phyloP scores from a whole-genome alignment of 495 filamentous ascomycete genomes.

The Penicillium paxilli region DNA sequence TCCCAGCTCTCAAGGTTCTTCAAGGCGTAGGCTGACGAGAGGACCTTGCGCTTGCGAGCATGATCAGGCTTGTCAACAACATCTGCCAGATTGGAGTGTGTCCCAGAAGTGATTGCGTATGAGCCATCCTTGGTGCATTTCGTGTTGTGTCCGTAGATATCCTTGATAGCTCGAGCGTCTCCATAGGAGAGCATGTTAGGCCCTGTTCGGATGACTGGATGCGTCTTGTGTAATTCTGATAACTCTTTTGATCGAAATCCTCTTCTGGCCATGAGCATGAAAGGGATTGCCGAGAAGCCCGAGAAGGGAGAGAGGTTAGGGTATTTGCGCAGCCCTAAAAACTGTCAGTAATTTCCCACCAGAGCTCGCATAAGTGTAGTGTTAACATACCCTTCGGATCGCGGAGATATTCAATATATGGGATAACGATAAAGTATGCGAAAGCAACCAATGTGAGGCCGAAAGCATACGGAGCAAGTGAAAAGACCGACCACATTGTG shows the following conservation, averaged over 20 bases:
- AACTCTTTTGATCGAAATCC: constrained; percentile 47
- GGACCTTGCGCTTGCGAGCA: constrained; percentile 48
- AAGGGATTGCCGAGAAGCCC: constrained; percentile 46
- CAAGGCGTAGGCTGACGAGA: constrained; percentile 52
- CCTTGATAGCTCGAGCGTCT: constrained; percentile 48
- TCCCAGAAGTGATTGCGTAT: constrained; percentile 42
- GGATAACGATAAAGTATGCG: constrained; percentile 41
- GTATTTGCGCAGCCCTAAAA: constrained; percentile 46
- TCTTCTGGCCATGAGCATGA: constrained; percentile 41
- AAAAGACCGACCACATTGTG: constrained; percentile 24
- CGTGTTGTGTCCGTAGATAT: constrained; percentile 57
- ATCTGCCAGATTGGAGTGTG: constrained; percentile 46
- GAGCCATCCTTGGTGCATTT: constrained; percentile 48
- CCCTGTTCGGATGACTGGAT: constrained; percentile 51
- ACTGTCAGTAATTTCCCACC: constrained; percentile 3
- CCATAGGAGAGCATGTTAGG: constrained; percentile 54
- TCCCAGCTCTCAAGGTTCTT: constrained; percentile 59
- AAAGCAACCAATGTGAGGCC: constrained; percentile 23
- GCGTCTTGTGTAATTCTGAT: constrained; percentile 39
- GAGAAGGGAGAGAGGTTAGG: constrained; percentile 45
- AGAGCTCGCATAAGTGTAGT: not conserved
- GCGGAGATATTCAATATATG: constrained; percentile 43
- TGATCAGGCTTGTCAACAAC: constrained; percentile 50
- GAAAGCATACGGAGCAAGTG: constrained; percentile 29
- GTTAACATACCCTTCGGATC: constrained; percentile 44